Evolutionary conservation across 768 basidiomycete species (phyloP).

Genomic region (Fistulinella prunicolor): DNA sequence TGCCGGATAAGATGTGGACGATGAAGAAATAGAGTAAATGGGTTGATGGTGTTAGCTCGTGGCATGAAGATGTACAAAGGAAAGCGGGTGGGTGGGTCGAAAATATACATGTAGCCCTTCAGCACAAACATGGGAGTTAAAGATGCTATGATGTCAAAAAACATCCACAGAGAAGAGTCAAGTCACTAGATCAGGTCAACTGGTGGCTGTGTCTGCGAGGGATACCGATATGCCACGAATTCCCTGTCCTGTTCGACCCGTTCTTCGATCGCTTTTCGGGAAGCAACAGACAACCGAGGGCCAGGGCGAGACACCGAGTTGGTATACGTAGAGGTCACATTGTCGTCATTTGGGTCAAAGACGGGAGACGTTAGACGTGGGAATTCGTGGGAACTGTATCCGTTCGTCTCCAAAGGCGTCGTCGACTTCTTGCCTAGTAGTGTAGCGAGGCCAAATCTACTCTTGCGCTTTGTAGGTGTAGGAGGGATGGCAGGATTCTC

Average conservation of each 20-base stretch:
- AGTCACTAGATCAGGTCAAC: slow-evolving; percentile 55
- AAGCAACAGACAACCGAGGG: slow-evolving; percentile 59
- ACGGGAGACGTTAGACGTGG: slow-evolving; percentile 44
- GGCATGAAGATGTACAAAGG: slow-evolving; percentile 21
- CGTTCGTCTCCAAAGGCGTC: slow-evolving; percentile 27
- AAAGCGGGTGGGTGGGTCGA: slow-evolving; percentile 3
- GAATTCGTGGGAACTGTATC: slow-evolving; percentile 43
- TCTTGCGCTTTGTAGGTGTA: slow-evolving; percentile 59
- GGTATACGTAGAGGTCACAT: slow-evolving; percentile 43
- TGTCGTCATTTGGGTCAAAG: slow-evolving; percentile 51
- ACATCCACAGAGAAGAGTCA: neutral
- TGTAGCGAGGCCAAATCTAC: slow-evolving; percentile 66
- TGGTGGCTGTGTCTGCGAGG: slow-evolving; percentile 65
- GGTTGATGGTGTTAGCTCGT: slow-evolving; percentile 15
- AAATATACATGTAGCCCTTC: slow-evolving; percentile 7
- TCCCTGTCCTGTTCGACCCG: slow-evolving; percentile 83
- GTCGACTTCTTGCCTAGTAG: slow-evolving; percentile 59
- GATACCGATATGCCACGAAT: slow-evolving; percentile 86
- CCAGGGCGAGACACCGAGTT: slow-evolving; percentile 47
- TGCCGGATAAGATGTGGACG: slow-evolving; percentile 15
- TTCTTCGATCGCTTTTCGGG: slow-evolving; percentile 71
- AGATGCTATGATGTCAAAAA: slow-evolving; percentile 2
- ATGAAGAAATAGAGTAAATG: slow-evolving; percentile 18
- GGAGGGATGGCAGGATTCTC: slow-evolving; percentile 29
- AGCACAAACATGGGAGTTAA: slow-evolving; percentile 4